These are phyloP conservation scores for Ganoderma resinaceum DNA, from an alignment of 1,284 basidiomycete species.

Conservation along the genomic window DNA sequence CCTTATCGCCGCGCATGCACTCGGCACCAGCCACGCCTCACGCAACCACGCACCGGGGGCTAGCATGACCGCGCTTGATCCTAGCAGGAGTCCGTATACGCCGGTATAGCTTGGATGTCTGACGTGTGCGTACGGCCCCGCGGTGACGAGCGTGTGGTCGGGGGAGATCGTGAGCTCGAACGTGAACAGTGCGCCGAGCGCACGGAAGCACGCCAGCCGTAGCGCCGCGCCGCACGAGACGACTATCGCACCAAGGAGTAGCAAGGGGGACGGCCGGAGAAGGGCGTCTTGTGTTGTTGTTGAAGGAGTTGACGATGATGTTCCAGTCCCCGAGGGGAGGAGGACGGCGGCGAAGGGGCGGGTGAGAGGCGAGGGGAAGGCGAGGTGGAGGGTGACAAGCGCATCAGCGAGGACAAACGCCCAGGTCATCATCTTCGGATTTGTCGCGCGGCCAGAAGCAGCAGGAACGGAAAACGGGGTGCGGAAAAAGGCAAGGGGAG, in stretches of 20 bases:
- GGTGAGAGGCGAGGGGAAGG: slow-evolving; percentile 30
- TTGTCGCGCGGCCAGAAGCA: slow-evolving; percentile 3
- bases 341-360: slow-evolving; percentile 20
- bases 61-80: slow-evolving; percentile 33
- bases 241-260: slow-evolving; percentile 31
- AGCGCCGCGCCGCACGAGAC: slow-evolving; percentile 29
- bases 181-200: slow-evolving; percentile 40
- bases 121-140: slow-evolving; percentile 39
- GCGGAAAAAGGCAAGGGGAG: slow-evolving; percentile 2
- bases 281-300: slow-evolving; percentile 11
- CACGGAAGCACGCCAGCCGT: slow-evolving; percentile 37
- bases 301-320: neutral
- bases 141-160: slow-evolving; percentile 36
- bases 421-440: slow-evolving; percentile 37
- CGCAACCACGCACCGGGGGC: slow-evolving; percentile 37
- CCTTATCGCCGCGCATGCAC: slow-evolving; percentile 22
- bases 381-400: slow-evolving; percentile 32
- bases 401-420: slow-evolving; percentile 35
- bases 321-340: slow-evolving; percentile 18
- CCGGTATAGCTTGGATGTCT: slow-evolving; percentile 42
- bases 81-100: slow-evolving; percentile 37
- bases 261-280: slow-evolving; percentile 24
- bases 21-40: slow-evolving; percentile 32
- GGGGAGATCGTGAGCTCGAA: slow-evolving; percentile 40
- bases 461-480: neutral